Conservation (phyloP, 352 stramenopile species). For the Globisporangium cystogenes region DNA sequence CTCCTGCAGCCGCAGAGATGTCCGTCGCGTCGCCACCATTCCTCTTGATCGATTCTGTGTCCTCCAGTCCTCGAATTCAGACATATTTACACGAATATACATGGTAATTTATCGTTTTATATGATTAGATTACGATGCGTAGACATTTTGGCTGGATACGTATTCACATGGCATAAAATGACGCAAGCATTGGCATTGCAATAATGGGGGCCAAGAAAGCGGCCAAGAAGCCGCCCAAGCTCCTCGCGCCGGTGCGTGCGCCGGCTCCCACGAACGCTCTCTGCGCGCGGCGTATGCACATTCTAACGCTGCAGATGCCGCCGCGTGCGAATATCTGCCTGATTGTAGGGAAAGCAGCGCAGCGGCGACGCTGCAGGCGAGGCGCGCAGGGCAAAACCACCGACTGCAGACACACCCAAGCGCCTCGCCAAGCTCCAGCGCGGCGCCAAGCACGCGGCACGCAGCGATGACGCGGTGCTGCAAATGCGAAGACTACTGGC, state of each 20-base stretch:
- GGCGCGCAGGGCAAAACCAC: slow-evolving; percentile 1
- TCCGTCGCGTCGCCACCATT: slow-evolving; percentile 66
- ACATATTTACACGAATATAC: too few relatives aligned
- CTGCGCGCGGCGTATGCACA: background rate
- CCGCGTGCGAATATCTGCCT: background rate
- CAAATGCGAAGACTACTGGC: slow-evolving; percentile 52
- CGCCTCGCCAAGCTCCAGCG: background rate
- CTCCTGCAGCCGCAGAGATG: slow-evolving; percentile 53
- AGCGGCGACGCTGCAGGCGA: background rate
- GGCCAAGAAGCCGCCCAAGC: slow-evolving; percentile 31
- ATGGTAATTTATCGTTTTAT: too few relatives aligned
- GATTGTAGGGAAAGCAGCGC: background rate
- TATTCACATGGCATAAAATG: too few relatives aligned
- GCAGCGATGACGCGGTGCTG: slow-evolving; percentile 45
- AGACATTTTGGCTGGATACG: too few relatives aligned
- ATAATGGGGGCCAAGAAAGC: slow-evolving; percentile 17
- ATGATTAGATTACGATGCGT: too few relatives aligned
- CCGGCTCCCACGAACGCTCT: background rate
- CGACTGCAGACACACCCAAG: slow-evolving; percentile 2
- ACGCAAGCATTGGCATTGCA: too few relatives aligned
- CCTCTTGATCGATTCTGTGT: too few relatives aligned
- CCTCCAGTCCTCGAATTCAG: too few relatives aligned
- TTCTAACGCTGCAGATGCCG: background rate
- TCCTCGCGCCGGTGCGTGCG: slow-evolving; percentile 6
- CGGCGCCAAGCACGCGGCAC: slow-evolving; percentile 12